Percentiles rank a stretch among this genome's conserved stretches.
Conservation (phyloP, 2,329 filamentous ascomycete species). For the Pseudogymnoascus pannorum region DNA sequence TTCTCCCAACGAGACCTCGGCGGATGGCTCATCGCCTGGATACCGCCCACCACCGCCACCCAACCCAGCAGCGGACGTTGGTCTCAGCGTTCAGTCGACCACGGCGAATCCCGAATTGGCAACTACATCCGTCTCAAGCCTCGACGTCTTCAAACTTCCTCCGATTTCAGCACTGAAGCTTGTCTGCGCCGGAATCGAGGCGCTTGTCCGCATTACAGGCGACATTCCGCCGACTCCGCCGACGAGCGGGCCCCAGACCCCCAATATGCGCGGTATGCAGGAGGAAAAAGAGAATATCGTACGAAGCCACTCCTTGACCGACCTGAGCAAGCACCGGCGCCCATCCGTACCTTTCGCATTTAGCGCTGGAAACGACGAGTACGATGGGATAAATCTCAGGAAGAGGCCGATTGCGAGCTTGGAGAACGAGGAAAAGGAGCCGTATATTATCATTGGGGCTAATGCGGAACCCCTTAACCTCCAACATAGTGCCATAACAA, state of each 20-base stretch:
- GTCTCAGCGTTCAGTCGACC: conserved; percentile 18
- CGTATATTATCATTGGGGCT: conserved; percentile 57
- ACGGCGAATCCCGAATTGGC: conserved; percentile 20
- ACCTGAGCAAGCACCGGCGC: conserved; percentile 25
- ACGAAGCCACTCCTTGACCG: conserved; percentile 47
- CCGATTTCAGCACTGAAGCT: conserved; percentile 71
- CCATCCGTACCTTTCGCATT: conserved; percentile 20
- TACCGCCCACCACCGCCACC: conserved; percentile 25
- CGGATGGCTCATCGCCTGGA: conserved; percentile 14
- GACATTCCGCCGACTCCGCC: conserved; percentile 78
- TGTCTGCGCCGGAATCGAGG: conserved; percentile 64
- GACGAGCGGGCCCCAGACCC: conserved; percentile 53
- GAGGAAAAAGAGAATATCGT: conserved; percentile 55
- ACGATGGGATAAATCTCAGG: conserved; percentile 50
- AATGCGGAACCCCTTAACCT: conserved; percentile 66
- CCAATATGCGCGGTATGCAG: conserved; percentile 57
- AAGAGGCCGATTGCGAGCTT: conserved; percentile 25
- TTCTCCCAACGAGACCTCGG: neutral
- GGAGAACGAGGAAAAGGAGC: conserved; percentile 27
- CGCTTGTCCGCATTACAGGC: conserved; percentile 64
- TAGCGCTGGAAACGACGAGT: conserved; percentile 28
- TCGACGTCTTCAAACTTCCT: conserved; percentile 67
- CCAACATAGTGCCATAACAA: conserved; percentile 78
- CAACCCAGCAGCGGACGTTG: conserved; percentile 25
- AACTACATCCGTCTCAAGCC: conserved; percentile 31